phyloP scores from a whole-genome alignment of 179 eudicot species.

The Gypsophila paniculata region DNA sequence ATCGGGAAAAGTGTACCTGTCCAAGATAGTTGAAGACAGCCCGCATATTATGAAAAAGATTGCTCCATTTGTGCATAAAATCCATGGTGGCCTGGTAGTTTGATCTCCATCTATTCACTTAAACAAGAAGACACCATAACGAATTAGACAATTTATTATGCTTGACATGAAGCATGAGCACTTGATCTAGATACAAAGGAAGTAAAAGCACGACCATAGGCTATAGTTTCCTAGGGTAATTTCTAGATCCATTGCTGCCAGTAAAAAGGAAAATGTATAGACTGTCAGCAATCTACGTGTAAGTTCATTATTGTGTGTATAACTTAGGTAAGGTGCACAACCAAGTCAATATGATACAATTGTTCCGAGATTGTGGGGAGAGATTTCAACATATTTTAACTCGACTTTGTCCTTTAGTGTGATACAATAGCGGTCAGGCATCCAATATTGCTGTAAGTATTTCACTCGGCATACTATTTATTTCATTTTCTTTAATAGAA shows the following conservation, averaged over 20 bases:
- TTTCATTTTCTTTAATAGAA: background rate
- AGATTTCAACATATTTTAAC: constrained; percentile 19
- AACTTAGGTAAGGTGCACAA: constrained; percentile 16
- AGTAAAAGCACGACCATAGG: constrained; percentile 2
- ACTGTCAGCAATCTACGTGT: constrained; percentile 27
- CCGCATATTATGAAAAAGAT: background rate
- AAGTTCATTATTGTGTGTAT: constrained; percentile 20
- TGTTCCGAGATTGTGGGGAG: constrained; percentile 33
- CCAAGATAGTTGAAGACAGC: constrained; percentile 20
- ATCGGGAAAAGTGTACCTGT: constrained; percentile 35
- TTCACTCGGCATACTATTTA: constrained; percentile 9
- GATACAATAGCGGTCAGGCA: constrained; percentile 21
- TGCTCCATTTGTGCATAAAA: constrained; percentile 7
- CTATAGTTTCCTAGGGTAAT: constrained; percentile 26
- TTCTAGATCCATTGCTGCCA: constrained; percentile 31
- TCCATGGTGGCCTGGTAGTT: constrained; percentile 11
- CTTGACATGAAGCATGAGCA: background rate
- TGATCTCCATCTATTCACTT: constrained; percentile 17
- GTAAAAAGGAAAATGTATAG: constrained; percentile 31
- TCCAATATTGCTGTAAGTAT: constrained; percentile 21
- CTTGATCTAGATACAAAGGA: constrained; percentile 9
- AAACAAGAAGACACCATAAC: background rate
- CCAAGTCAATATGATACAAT: constrained; percentile 10
- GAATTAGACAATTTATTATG: background rate
- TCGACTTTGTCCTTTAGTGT: constrained; percentile 26